phyloP scores from a whole-genome alignment of 495 filamentous ascomycete species.

The Penicillium paxilli region DNA sequence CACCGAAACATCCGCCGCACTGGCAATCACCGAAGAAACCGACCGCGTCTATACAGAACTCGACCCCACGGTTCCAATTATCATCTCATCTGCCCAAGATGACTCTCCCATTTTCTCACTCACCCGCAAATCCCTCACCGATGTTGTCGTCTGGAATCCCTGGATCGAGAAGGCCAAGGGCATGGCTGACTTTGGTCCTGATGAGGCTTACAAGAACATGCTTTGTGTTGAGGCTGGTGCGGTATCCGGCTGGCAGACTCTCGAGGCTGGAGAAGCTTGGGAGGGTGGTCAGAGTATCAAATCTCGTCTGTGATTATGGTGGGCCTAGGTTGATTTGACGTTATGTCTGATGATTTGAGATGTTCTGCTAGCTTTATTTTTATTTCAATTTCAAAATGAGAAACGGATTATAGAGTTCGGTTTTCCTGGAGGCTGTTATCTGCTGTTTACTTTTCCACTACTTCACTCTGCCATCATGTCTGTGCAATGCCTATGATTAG shows the following conservation, averaged over 20 bases:
- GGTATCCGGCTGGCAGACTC: conserved; percentile 74
- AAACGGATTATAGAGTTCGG: not conserved
- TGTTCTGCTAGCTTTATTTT: not conserved
- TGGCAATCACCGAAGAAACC: conserved; percentile 70
- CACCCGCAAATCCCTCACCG: conserved; percentile 73
- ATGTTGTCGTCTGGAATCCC: conserved; percentile 97
- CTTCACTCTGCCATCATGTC: too few relatives aligned
- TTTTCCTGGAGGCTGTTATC: not conserved
- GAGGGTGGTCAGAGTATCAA: conserved; percentile 83
- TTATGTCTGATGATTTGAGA: not conserved
- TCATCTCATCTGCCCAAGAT: conserved; percentile 56
- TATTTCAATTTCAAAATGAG: not conserved
- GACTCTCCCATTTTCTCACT: conserved; percentile 67
- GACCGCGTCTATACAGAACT: conserved; percentile 78
- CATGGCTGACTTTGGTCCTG: conserved; percentile 86
- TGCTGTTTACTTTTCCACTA: too few relatives aligned
- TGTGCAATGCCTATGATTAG: too few relatives aligned
- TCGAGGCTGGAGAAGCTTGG: conserved; percentile 86
- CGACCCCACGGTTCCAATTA: conserved; percentile 54
- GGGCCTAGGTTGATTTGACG: not conserved
- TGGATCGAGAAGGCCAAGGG: conserved; percentile 80
- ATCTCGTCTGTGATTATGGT: conserved; percentile 24
- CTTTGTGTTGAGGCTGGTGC: conserved; percentile 90
- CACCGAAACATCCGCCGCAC: conserved; percentile 51
- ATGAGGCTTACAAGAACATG: conserved; percentile 88